Conservation (phyloP, 768 basidiomycete genomes). For the Termitomyces sp. region DNA sequence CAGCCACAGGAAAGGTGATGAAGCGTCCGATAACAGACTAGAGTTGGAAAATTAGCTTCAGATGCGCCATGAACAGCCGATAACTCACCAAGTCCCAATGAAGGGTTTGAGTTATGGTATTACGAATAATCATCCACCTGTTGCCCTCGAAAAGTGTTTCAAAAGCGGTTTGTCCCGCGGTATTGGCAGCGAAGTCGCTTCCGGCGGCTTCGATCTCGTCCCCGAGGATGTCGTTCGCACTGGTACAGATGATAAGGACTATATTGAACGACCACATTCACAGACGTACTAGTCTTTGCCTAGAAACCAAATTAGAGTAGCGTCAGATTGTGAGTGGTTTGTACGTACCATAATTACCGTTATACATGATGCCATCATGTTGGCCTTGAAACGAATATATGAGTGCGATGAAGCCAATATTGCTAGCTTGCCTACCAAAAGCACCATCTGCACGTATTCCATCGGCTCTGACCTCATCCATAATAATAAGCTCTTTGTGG, state of each 20-base stretch:
- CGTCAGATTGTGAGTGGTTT: not conserved
- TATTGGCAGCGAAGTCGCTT: conserved; percentile 48
- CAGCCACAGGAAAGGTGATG: conserved; percentile 59
- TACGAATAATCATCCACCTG: conserved; percentile 66
- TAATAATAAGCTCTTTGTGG: conserved; percentile 50
- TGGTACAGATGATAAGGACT: conserved; percentile 16
- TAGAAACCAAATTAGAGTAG: conserved; percentile 17
- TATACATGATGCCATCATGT: conserved; percentile 62
- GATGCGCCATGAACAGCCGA: too few relatives aligned
- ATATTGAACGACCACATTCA: not conserved
- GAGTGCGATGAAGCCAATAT: not conserved
- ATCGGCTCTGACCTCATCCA: conserved; percentile 45
- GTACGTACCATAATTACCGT: conserved; percentile 61
- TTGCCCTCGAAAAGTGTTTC: conserved; percentile 22
- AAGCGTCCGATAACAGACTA: conserved; percentile 51
- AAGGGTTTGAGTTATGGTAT: conserved; percentile 47
- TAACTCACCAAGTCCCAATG: conserved; percentile 71
- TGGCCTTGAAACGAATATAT: conserved; percentile 28
- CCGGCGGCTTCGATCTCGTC: conserved; percentile 57
- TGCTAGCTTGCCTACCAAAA: conserved; percentile 29
- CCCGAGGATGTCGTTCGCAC: conserved; percentile 56
- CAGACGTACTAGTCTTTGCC: conserved; percentile 41
- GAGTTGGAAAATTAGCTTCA: conserved; percentile 12
- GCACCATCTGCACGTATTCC: conserved; percentile 55
- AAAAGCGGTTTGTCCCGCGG: conserved; percentile 41